These are phyloP conservation scores for Garcia nutans DNA, from an alignment of 345 rosid genomes.

Conservation along the genomic window DNA sequence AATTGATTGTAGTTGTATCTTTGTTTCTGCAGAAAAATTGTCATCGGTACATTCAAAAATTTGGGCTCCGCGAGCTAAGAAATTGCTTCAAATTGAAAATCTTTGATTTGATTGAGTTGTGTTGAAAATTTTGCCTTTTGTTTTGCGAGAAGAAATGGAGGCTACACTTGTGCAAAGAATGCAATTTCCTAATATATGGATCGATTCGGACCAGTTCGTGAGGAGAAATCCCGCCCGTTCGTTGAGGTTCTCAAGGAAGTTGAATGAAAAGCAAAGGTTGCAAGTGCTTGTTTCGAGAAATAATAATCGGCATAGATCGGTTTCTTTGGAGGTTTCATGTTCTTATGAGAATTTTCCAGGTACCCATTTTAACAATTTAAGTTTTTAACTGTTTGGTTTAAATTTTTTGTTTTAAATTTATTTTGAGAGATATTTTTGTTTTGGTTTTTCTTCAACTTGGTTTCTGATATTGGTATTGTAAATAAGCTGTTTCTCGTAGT, in stretches of 20 bases:
- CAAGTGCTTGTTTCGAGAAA: conserved; percentile 37
- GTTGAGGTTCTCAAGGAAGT: conserved; percentile 33
- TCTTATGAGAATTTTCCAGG: conserved; percentile 58
- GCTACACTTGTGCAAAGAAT: conserved; percentile 45
- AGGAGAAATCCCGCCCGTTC: conserved; percentile 28
- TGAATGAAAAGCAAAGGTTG: conserved; percentile 33
- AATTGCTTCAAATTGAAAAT: background rate
- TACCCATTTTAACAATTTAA: conserved; percentile 8
- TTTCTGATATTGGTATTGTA: background rate
- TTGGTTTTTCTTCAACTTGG: background rate
- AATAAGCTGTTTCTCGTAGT: background rate
- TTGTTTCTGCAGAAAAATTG: background rate
- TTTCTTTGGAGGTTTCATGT: conserved; percentile 41
- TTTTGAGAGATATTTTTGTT: too few species aligned
- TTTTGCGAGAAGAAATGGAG: conserved; percentile 43
- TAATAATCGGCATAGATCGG: conserved; percentile 8
- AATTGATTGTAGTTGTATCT: background rate
- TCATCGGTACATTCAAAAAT: background rate
- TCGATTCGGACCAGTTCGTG: conserved; percentile 32
- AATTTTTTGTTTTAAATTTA: background rate
- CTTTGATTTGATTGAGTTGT: background rate
- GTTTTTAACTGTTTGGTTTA: background rate
- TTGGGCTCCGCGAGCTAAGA: background rate
- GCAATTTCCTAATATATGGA: conserved; percentile 43
- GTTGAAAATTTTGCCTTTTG: background rate